phyloP scores from a whole-genome alignment of 2,329 filamentous ascomycete species.

The Aspergillus uvarum region DNA sequence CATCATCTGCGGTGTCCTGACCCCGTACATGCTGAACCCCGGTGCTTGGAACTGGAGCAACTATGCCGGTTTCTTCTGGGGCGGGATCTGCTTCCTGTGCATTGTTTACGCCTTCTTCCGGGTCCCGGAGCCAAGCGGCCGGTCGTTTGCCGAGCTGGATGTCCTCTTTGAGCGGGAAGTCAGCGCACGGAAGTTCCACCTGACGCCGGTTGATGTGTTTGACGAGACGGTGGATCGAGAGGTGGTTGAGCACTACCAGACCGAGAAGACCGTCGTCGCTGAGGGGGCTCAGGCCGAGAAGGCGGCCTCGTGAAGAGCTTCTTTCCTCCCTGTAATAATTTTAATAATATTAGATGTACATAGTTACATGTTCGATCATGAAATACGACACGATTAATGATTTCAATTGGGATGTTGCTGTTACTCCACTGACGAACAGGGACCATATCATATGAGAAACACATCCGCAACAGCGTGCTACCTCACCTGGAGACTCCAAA shows the following conservation, averaged over 20 bases:
- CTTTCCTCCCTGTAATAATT: slow-evolving; percentile 7
- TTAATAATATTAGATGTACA: slow-evolving; percentile 18
- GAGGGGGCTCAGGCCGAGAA: slow-evolving; percentile 58
- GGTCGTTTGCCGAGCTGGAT: slow-evolving; percentile 84
- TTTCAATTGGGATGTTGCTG: slow-evolving; percentile 1
- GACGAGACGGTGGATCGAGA: slow-evolving; percentile 36
- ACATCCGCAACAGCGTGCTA: background rate
- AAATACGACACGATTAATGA: slow-evolving; percentile 19
- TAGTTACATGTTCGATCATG: slow-evolving; percentile 18
- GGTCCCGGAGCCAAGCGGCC: slow-evolving; percentile 74
- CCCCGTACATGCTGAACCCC: slow-evolving; percentile 91
- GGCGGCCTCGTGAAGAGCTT: slow-evolving; percentile 10
- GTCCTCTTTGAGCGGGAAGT: slow-evolving; percentile 75
- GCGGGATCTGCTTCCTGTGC: slow-evolving; percentile 75
- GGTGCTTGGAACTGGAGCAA: slow-evolving; percentile 84
- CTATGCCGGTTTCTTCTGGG: slow-evolving; percentile 86
- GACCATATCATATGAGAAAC: background rate
- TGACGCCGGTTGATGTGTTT: slow-evolving; percentile 57
- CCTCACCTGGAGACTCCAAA: background rate
- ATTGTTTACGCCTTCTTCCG: slow-evolving; percentile 80
- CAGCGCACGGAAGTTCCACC: slow-evolving; percentile 70
- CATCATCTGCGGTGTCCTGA: slow-evolving; percentile 78
- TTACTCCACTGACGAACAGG: background rate
- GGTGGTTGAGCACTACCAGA: slow-evolving; percentile 32
- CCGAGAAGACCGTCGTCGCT: slow-evolving; percentile 51